A percentile compares a stretch with the other conserved stretches of the same genome.
Evolutionary conservation across 495 filamentous ascomycete species (phyloP).

Genomic region (Rhypophila decipiens): DNA sequence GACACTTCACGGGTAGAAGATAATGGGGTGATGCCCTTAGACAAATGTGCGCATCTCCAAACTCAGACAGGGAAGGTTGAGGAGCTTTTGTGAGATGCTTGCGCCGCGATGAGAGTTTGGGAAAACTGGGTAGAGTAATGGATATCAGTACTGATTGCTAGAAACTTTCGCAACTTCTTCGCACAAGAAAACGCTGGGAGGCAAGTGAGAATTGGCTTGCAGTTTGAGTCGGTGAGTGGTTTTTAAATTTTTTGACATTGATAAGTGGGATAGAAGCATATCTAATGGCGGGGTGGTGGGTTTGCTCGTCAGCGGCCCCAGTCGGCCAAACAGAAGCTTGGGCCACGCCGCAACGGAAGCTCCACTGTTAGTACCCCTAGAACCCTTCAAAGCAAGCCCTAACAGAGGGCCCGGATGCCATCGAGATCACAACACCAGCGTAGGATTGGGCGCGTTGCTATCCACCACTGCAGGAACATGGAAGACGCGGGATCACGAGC

Average conservation of each 20-base stretch:
- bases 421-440: no score
- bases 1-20: slow-evolving; percentile 1
- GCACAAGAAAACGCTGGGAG: background rate
- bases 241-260: slow-evolving; percentile 17
- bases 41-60: background rate
- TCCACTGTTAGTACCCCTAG: background rate
- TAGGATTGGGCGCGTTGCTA: no score
- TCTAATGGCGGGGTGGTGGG: slow-evolving; percentile 2
- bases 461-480: no score
- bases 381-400: background rate
- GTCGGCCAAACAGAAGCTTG: background rate
- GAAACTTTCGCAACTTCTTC: background rate
- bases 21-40: background rate
- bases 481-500: no score
- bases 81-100: background rate
- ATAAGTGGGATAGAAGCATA: slow-evolving; percentile 12
- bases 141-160: no score
- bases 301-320: no score
- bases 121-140: no score
- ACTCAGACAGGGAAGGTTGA: background rate
- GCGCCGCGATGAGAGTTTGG: background rate
- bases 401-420: background rate
- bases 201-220: background rate
- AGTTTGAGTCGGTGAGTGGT: slow-evolving; percentile 13
- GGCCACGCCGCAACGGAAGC: background rate